Evolutionary conservation across 768 basidiomycete genomes (phyloP).

Genomic region (Suillus clintonianus): DNA sequence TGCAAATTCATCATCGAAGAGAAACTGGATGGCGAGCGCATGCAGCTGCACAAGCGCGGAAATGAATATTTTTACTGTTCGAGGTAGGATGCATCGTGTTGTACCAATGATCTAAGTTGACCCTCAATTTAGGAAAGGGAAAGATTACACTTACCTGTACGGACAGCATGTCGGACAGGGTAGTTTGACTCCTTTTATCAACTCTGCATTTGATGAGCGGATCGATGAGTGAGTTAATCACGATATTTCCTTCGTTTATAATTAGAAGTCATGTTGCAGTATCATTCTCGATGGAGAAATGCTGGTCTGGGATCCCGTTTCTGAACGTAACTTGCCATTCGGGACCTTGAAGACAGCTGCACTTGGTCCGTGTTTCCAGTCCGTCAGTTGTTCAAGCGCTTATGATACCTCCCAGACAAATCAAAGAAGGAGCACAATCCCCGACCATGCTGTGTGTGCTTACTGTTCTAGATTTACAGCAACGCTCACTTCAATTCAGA

Average conservation of each 20-base stretch:
- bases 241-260: conserved; percentile 1
- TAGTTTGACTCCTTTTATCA: conserved; percentile 87
- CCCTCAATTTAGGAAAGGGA: conserved; percentile 67
- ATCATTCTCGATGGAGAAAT: conserved; percentile 97
- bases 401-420: conserved; percentile 49
- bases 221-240: conserved; percentile 71
- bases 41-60: conserved; percentile 92
- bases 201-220: conserved; percentile 69
- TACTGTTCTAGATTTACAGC: conserved; percentile 27
- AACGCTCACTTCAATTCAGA: conserved; percentile 48
- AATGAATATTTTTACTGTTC: conserved; percentile 94
- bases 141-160: conserved; percentile 90
- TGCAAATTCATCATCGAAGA: conserved; percentile 90
- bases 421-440: conserved; percentile 71
- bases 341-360: conserved; percentile 94
- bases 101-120: not conserved
- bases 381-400: not conserved
- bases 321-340: conserved; percentile 87
- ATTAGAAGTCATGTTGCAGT: conserved; percentile 40
- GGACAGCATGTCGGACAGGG: conserved; percentile 82
- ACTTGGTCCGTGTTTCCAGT: conserved; percentile 50
- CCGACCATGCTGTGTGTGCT: conserved; percentile 80
- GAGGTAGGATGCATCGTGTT: conserved; percentile 48
- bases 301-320: conserved; percentile 95
- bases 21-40: conserved; percentile 95